phyloP scores from a whole-genome alignment of 805 yeast genomes.

The Saturnispora bothae region DNA sequence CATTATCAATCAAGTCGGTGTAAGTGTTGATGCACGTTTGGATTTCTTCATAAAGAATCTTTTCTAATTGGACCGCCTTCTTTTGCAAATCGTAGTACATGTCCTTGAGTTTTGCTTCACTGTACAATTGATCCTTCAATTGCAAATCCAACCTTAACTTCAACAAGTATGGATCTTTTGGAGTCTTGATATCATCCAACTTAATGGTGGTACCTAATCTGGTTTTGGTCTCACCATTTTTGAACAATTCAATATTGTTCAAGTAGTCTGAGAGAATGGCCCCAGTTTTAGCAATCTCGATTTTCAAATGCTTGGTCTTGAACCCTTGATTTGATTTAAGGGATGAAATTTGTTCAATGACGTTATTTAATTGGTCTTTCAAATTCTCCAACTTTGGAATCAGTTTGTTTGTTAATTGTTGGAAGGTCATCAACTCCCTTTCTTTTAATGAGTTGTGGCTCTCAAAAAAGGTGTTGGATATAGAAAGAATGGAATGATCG shows the following conservation, averaged over 20 bases:
- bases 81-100: conserved; percentile 54
- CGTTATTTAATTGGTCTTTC: conserved; percentile 41
- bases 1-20: conserved; percentile 40
- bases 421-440: conserved; percentile 40
- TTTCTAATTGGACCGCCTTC: conserved; percentile 55
- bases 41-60: conserved; percentile 50
- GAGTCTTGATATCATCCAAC: conserved; percentile 14
- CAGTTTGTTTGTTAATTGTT: conserved; percentile 37
- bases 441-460: conserved; percentile 27
- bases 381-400: conserved; percentile 48
- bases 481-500: conserved; percentile 29
- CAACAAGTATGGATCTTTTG: conserved; percentile 51
- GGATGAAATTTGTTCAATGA: conserved; percentile 43
- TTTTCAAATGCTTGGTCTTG: conserved; percentile 43
- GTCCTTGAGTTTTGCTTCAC: conserved; percentile 57
- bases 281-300: conserved; percentile 56
- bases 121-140: conserved; percentile 49
- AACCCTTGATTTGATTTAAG: conserved; percentile 44
- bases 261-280: conserved; percentile 39
- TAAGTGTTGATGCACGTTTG: conserved; percentile 47
- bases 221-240: conserved; percentile 27
- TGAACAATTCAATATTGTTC: conserved; percentile 33
- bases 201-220: conserved; percentile 23
- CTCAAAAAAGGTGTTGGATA: conserved; percentile 24
- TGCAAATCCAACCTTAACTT: conserved; percentile 56